Base-by-base conservation (phyloP, 768 basidiomycete genomes). In the Termitomyces sp. region DNA sequence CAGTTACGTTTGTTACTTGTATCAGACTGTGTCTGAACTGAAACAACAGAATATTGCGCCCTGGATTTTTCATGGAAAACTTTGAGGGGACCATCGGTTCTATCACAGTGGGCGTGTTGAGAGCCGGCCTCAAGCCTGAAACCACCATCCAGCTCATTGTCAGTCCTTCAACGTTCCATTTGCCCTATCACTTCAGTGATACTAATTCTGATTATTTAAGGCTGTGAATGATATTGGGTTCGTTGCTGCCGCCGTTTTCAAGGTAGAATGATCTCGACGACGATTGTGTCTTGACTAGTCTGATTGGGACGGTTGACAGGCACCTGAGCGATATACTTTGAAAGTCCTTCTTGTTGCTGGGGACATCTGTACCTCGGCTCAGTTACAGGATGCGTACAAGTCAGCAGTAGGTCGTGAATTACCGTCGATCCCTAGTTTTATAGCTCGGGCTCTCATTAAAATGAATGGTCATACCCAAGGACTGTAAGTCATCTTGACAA, bases 1-100 rank as follows among this genome's bases (percentile, higher is more conserved):
- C 47, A 51, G 74, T 66, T 46, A 2, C 32, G 17, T 42, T 34
- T 21, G 21, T 43, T 19, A 26, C 24, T 49, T n/a, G 43, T 15
- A 9, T 5, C 32, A 21, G 1, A 22, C 37, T 35, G 30, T 1
- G 30, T 34, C 21, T 54, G 19, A 30, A 26, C 7, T 1, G 21
- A 10, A 1, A 4, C 26, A 6, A 38, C 54, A 75, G 73, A 17
- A 71, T 77, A 48, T 48, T 77, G 22, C 73, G 74, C 6, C 74
- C 74, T 3, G 70, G 64, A 9, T 73, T 76, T 53, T 77, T 77
- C 59, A 72, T 76, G 73, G 75, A 76, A 48, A 76, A 76, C 50
- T 75, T 71, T 40, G 68, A 73, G 9, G 69, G 72, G 4, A 64
- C 62, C 3, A 66, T 75, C 19, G 76, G 76, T 5, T 60, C 66